Evolutionary conservation across 139 green algal species (phyloP), one percentile per base, ranked within the genome.

Genomic region (Tetradesmus lagerheimii): DNA sequence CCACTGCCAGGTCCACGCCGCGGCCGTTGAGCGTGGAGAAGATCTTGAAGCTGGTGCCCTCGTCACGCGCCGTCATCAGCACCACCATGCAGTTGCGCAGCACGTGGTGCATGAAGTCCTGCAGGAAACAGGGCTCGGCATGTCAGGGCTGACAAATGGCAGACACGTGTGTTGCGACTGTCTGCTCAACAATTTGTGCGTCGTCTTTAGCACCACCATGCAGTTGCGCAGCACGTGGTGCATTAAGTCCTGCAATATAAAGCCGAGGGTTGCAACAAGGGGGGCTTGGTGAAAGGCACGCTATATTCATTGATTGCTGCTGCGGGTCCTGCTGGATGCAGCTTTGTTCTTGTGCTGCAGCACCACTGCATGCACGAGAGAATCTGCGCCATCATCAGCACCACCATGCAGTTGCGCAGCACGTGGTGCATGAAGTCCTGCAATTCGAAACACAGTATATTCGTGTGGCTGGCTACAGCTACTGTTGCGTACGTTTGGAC

Each of bases 1-100:
- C 92, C 43, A 89, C 53, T 4, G 75, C 83, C 25, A 95, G 91
- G 89, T 95, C 91, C 86, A 95, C 92, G 35, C 93, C 93, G 0
- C 93, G 82, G 20, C 90, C 89, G 87, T 95, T 95, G 38, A 95
- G 91, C 14, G 90, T 93, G 11, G 85, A 88, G 89, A 95, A 95
- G 90, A 95, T 94, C 80, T 86, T 83, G 90, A 95, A 95, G 37
- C 90, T 93, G 6, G 91, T 80, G 41, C 45, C 50, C 89, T 94
- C 92, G 74, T 95, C 93, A 20, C 93, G 91, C 45, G 92, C 92
- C 12, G 87, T 93, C 93, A 95, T 93, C 41, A 94, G 8, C 78
- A 95, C 93, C 25, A 95, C 85, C 62, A 92, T 91, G 81, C 91
- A 94, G 83, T 92, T 93, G 39, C 88, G 76, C 62, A 88, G 77